Conservation (phyloP, 192 early-diverging fungal species). For the Chytriomyces sp. region DNA sequence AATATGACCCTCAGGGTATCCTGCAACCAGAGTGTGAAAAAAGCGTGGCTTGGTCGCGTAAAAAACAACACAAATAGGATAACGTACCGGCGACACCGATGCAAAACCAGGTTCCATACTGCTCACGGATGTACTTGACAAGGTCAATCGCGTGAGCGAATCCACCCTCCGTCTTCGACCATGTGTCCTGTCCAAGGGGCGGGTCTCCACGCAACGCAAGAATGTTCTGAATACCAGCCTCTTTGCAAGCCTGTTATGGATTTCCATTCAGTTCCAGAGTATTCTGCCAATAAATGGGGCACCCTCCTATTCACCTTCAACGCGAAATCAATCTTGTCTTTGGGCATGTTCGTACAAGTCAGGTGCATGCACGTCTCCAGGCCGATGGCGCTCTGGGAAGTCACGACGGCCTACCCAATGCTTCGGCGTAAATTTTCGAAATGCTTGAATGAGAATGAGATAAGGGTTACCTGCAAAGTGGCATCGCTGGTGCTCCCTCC, state of each 20-base stretch:
- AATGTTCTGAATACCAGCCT: constrained; percentile 95
- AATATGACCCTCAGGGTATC: constrained; percentile 90
- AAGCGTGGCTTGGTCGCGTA: too few relatives aligned
- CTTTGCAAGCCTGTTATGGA: constrained; percentile 65
- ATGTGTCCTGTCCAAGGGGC: constrained; percentile 82
- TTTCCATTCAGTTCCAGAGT: constrained; percentile 47
- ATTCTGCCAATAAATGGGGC: constrained; percentile 29
- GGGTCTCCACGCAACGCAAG: constrained; percentile 95
- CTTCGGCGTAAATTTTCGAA: background rate
- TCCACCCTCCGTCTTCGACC: constrained; percentile 82
- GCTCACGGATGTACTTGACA: constrained; percentile 84
- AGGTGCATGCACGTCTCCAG: constrained; percentile 97
- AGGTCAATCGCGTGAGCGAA: constrained; percentile 88
- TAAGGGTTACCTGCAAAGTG: constrained; percentile 74
- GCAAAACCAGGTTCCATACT: constrained; percentile 94
- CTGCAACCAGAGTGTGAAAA: too few relatives aligned
- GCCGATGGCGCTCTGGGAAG: constrained; percentile 90
- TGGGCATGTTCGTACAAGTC: constrained; percentile 97
- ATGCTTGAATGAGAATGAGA: background rate
- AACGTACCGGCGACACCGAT: constrained; percentile 86
- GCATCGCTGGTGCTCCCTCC: constrained; percentile 88
- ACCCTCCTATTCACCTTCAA: constrained; percentile 49
- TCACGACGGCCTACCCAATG: constrained; percentile 54
- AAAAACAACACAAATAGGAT: background rate
- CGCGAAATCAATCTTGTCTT: constrained; percentile 83